A percentile compares a stretch with the other conserved stretches of the same genome.
These are phyloP conservation scores for Talaromyces sp. DNA, from an alignment of 2,329 filamentous ascomycete genomes.

Conservation along the genomic window DNA sequence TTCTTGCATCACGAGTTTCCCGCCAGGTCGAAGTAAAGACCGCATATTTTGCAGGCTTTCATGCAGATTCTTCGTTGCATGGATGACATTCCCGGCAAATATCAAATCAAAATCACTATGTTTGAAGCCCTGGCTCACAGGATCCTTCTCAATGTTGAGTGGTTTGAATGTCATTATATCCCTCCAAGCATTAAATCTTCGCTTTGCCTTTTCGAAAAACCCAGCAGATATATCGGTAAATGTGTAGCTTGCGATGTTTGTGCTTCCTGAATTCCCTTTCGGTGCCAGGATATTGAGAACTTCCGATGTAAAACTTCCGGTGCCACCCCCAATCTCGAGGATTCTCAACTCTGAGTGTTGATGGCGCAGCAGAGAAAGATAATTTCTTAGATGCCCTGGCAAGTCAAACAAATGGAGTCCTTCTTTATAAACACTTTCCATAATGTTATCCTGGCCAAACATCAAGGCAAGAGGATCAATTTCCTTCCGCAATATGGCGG, in stretches of 20 bases:
- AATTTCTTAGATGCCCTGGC: slow-evolving; percentile 18
- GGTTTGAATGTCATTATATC: slow-evolving; percentile 32
- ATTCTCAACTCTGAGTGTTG: slow-evolving; percentile 21
- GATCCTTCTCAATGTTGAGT: slow-evolving; percentile 33
- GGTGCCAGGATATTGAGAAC: slow-evolving; percentile 22
- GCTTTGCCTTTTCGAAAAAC: slow-evolving; percentile 32
- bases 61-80: slow-evolving; percentile 30
- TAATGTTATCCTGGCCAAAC: slow-evolving; percentile 36
- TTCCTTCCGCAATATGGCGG: slow-evolving; percentile 28
- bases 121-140: slow-evolving; percentile 33
- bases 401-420: slow-evolving; percentile 27
- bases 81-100: slow-evolving; percentile 38
- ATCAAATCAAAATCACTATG: slow-evolving; percentile 36
- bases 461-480: slow-evolving; percentile 37
- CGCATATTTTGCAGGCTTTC: slow-evolving; percentile 15
- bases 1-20: slow-evolving; percentile 27
- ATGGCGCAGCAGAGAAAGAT: slow-evolving; percentile 24
- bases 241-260: slow-evolving; percentile 25
- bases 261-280: neutral
- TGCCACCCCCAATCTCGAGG: slow-evolving; percentile 35
- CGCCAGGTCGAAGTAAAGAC: slow-evolving; percentile 21
- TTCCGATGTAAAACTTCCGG: slow-evolving; percentile 30
- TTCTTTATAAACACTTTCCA: slow-evolving; percentile 34
- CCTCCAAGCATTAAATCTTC: slow-evolving; percentile 25
- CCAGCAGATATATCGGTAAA: slow-evolving; percentile 37